These are phyloP conservation scores for Exophiala sp. DNA, from an alignment of 2,329 filamentous ascomycete species.

Conservation along the genomic window DNA sequence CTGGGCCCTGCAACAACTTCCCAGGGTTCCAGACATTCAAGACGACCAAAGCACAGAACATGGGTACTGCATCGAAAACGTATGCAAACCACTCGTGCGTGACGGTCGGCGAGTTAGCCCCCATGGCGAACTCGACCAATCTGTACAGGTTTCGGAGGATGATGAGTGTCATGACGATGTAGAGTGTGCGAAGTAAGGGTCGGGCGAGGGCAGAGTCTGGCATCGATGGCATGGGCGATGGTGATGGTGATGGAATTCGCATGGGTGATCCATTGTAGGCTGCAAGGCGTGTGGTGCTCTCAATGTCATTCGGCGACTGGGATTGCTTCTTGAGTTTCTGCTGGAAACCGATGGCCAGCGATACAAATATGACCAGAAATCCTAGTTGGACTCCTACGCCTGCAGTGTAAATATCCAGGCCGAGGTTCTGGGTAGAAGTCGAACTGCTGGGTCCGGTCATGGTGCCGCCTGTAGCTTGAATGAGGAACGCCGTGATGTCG, in stretches of 20 bases:
- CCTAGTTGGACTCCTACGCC: slow-evolving; percentile 51
- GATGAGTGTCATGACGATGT: slow-evolving; percentile 50
- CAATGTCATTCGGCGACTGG: slow-evolving; percentile 10
- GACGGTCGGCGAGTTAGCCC: slow-evolving; percentile 42
- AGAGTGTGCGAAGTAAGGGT: slow-evolving; percentile 49
- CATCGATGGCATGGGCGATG: background rate
- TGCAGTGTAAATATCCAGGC: slow-evolving; percentile 46
- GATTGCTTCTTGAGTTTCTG: slow-evolving; percentile 35
- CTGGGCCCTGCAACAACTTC: slow-evolving; percentile 41
- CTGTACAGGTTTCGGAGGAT: slow-evolving; percentile 56
- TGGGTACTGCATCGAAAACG: slow-evolving; percentile 39
- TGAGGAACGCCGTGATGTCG: slow-evolving; percentile 44
- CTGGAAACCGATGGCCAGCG: slow-evolving; percentile 51
- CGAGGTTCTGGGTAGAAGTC: slow-evolving; percentile 31
- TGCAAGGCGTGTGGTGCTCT: background rate
- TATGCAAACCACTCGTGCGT: slow-evolving; percentile 39
- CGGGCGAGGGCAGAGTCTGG: slow-evolving; percentile 4
- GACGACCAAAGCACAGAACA: slow-evolving; percentile 36
- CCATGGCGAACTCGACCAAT: slow-evolving; percentile 57
- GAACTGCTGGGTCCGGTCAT: slow-evolving; percentile 34
- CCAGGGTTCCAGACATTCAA: slow-evolving; percentile 41
- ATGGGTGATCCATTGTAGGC: background rate
- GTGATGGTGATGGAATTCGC: background rate
- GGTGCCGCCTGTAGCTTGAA: slow-evolving; percentile 41
- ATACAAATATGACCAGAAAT: slow-evolving; percentile 50